phyloP scores from a whole-genome alignment of 768 basidiomycete genomes.

The Mrakia frigida region DNA sequence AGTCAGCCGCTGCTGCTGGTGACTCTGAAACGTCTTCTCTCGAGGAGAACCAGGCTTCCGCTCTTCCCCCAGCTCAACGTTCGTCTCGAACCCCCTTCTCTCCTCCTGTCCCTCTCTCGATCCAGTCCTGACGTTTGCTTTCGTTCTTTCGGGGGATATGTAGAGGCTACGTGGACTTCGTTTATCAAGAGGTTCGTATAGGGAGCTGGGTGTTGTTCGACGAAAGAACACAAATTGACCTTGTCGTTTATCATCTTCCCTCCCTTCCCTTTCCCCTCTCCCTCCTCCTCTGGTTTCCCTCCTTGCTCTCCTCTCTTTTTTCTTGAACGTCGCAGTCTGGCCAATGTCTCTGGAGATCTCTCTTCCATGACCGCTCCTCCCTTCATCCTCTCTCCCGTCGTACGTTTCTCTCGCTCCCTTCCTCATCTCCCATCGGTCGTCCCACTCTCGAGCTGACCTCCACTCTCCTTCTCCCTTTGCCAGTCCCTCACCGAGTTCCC shows the following conservation, averaged over 20 bases:
- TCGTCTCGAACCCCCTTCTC: not conserved
- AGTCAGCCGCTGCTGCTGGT: not conserved
- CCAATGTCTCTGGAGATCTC: slow-evolving; percentile 38
- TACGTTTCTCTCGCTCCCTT: slow-evolving; percentile 63
- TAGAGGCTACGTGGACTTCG: slow-evolving; percentile 71
- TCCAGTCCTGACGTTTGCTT: not conserved
- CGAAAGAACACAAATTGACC: slow-evolving; percentile 19
- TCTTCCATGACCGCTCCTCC: slow-evolving; percentile 47
- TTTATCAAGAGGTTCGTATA: slow-evolving; percentile 79
- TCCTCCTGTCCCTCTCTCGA: not conserved
- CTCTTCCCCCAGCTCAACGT: slow-evolving; percentile 25
- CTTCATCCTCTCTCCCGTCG: slow-evolving; percentile 35
- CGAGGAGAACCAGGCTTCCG: not conserved
- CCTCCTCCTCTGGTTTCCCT: slow-evolving; percentile 67
- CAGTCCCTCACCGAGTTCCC: slow-evolving; percentile 21
- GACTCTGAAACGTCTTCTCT: not conserved
- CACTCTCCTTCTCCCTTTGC: slow-evolving; percentile 12
- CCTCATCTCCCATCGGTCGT: slow-evolving; percentile 80
- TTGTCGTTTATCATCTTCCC: no score
- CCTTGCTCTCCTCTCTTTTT: slow-evolving; percentile 73
- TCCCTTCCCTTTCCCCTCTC: slow-evolving; percentile 6
- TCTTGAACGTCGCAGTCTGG: slow-evolving; percentile 42
- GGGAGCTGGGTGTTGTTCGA: no score
- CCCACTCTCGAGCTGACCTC: slow-evolving; percentile 39
- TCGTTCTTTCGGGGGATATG: not conserved